Base-by-base conservation (phyloP, 2,329 filamentous ascomycete genomes). In the Volutella citrinella region DNA sequence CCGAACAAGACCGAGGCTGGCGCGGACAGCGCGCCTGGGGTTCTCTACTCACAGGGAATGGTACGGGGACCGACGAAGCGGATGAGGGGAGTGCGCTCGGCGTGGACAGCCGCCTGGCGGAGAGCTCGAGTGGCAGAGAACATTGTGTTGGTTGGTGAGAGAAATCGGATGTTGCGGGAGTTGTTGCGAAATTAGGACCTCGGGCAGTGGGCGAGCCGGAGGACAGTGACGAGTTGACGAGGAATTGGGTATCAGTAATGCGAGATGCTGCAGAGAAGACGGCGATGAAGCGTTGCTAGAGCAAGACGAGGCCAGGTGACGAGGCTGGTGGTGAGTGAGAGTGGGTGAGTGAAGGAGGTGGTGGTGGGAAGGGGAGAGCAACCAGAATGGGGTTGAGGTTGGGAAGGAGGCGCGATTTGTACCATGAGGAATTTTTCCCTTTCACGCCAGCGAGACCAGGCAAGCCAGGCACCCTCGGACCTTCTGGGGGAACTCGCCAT, bases 11-110 rank as follows among this genome's bases (percentile, higher is more conserved):
- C 20, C 20, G 20, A 22, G 20, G 20, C 9, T 22, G 8, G 20
- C 20, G 24, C 28, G 20, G 11, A 21, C 9, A 10, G 19, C 15
- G 13, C 13, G 10, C 17, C 15, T 19, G 11, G 19, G 15, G 18
- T 11, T 11, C 12, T 12, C 21, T 22, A 59, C 74, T 40, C 66
- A 82, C 77, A 59, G 51, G 78, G 78, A 56, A 75, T 69, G 36
- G 70, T 62, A 50, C 78, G 69, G 61, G 74, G 77, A 52, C 78
- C 78, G 37, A 82, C 53, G 61, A 82, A 82, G 54, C 67, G 69
- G 61, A 82, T 82, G 53, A 78, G 60, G 42, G 78, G 78, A 32
- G 68, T 70, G 52, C 78, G 76, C 67, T 79, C 74, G 46, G 72
- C 72, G 53, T 74, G 72, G 55, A 71, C 72, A 48, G 73, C 72